Conservation (phyloP, 1,139 yeast species). For the Lodderomyces metapsilosis region DNA sequence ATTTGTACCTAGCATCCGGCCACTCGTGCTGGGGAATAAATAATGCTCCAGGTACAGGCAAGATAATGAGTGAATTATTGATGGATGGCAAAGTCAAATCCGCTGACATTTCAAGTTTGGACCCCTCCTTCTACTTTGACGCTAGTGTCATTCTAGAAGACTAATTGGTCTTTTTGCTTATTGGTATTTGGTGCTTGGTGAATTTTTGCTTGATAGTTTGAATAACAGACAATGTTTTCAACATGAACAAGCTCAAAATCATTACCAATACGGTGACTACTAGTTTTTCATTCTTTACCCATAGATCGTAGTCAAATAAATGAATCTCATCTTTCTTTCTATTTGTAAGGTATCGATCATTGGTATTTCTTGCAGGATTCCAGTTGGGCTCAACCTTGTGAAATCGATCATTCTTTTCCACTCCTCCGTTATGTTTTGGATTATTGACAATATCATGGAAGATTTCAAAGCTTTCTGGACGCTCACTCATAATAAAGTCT, state of each 20-base stretch:
- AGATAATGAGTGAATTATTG: slow-evolving; percentile 81
- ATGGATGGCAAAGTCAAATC: slow-evolving; percentile 80
- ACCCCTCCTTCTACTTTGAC: slow-evolving; percentile 84
- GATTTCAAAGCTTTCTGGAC: slow-evolving; percentile 37
- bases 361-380: slow-evolving; percentile 32
- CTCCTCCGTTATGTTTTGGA: slow-evolving; percentile 45
- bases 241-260: slow-evolving; percentile 18
- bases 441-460: slow-evolving; percentile 50
- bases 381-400: slow-evolving; percentile 34
- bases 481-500: slow-evolving; percentile 21
- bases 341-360: slow-evolving; percentile 30
- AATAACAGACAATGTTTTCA: slow-evolving; percentile 12
- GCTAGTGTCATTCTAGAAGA: slow-evolving; percentile 50
- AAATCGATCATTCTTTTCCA: slow-evolving; percentile 53
- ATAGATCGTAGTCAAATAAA: slow-evolving; percentile 36
- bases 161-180: slow-evolving; percentile 8
- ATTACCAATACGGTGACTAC: slow-evolving; percentile 35
- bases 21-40: slow-evolving; percentile 99
- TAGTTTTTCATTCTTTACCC: slow-evolving; percentile 41
- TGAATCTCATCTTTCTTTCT: slow-evolving; percentile 36
- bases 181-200: slow-evolving; percentile 3
- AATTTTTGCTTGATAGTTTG: slow-evolving; percentile 9
- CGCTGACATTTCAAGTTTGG: slow-evolving; percentile 77
- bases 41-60: slow-evolving; percentile 96
- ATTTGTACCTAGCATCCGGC: slow-evolving; percentile 81